Evolutionary conservation across 1,139 yeast genomes (phyloP), one percentile per base, ranked within the genome.

Genomic region (Yamadazyma triangularis): DNA sequence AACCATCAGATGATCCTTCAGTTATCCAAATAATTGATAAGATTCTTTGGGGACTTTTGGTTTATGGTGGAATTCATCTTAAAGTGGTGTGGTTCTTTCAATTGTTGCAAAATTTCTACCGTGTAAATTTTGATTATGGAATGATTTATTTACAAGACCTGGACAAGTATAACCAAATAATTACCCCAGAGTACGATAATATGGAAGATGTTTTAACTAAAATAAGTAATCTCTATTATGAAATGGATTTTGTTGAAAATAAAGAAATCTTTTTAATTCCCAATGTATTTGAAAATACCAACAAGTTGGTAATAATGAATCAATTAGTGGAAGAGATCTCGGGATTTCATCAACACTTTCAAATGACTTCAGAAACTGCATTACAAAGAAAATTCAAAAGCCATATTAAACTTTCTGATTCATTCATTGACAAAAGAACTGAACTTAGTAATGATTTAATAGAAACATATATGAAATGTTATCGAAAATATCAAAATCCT

Each of bases 1-100:
- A 48, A 33, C 38, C 51, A 0, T 35, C 37, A 2, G 77, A 72
- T 44, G 73, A 72, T 40, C 60, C 65, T 0, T 34, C 48, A 1
- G 44, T 57, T 6, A 38, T 57, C 4, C 30, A 37, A 2, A 34
- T 65, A 1, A 60, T 61, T 32, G 64, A 68, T 27, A 45, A 60
- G 13, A 49, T 73, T 0, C 30, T 70, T 2, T 60, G 67, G 57
- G 66, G 64, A 0, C 37, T 71, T 4, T 27, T 68, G 9, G 40
- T 70, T 34, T 57, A 52, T 33, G 79, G 78, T 8, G 73, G 72
- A 0, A 48, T 60, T 15, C 72, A 66, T 38, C 24, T 70, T 3
- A 58, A 58, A 26, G 46, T 60, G 1, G 41, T 72, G 13, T 67
- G 73, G 72, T 55, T 66, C 26, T 63, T 70, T 30, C 29, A 27